A percentile compares a stretch with the other conserved stretches of the same genome.
Conservation (phyloP, 1,284 basidiomycete genomes). For the Naganishia cerealis region DNA sequence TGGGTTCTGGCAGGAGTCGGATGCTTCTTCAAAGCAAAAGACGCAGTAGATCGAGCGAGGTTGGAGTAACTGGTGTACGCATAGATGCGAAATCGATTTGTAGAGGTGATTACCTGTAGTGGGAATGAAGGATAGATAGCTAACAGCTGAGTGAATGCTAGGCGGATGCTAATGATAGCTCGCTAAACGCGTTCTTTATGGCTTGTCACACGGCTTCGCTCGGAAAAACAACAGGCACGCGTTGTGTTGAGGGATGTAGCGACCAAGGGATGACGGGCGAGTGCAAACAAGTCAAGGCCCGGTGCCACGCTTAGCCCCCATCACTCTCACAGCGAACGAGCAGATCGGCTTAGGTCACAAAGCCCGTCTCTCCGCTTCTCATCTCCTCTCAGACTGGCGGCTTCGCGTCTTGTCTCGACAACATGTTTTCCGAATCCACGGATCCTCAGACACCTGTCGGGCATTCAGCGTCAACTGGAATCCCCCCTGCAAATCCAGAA, state of each 20-base stretch:
- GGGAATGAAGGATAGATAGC: not conserved
- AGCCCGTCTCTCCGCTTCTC: conserved; percentile 16
- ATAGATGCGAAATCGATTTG: conserved; percentile 9
- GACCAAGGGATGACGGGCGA: not conserved
- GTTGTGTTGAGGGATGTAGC: not conserved
- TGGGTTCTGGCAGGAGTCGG: conserved; percentile 34
- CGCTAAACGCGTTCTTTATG: not conserved
- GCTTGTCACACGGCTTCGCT: not conserved
- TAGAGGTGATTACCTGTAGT: conserved; percentile 1
- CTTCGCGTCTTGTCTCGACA: conserved; percentile 4
- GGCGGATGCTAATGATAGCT: not conserved
- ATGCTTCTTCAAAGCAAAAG: conserved; percentile 20
- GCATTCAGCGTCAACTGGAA: not conserved
- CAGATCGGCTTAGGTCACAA: conserved; percentile 19
- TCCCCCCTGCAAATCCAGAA: not conserved
- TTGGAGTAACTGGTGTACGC: not conserved
- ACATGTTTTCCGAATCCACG: not conserved
- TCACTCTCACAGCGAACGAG: not conserved
- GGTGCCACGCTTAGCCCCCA: not conserved
- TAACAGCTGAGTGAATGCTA: not conserved
- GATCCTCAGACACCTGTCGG: conserved; percentile 5
- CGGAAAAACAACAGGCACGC: conserved; percentile 1
- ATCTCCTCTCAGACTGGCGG: not conserved
- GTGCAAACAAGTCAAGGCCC: not conserved
- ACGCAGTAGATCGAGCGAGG: not conserved